Evolutionary conservation across 352 stramenopile genomes (phyloP).

Genomic region (Phytophthora rubi): DNA sequence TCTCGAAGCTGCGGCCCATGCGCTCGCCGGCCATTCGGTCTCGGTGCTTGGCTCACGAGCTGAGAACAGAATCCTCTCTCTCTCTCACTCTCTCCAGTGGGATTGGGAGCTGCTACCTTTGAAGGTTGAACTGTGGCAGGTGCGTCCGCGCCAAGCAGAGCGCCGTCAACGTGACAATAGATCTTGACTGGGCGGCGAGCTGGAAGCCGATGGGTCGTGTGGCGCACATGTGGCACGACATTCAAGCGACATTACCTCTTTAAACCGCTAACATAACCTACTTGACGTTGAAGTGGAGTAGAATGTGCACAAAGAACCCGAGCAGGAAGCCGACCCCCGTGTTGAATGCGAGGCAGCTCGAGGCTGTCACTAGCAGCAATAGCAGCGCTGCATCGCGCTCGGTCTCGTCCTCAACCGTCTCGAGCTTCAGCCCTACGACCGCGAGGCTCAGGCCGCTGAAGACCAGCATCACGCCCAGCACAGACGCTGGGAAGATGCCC

Average conservation of each 20-base stretch:
- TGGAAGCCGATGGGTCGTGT: constrained; percentile 10
- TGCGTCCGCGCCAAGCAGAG: constrained; percentile 1
- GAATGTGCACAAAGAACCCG: constrained; percentile 41
- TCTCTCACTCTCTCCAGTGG: constrained; percentile 8
- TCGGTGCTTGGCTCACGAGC: constrained; percentile 5
- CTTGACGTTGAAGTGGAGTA: constrained; percentile 36
- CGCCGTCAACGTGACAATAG: constrained; percentile 26
- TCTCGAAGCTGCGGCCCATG: constrained; percentile 37
- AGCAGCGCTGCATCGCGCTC: constrained; percentile 47
- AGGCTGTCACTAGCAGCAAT: constrained; percentile 45
- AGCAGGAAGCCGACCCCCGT: constrained; percentile 66
- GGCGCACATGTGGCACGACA: constrained; percentile 10
- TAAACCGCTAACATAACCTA: constrained; percentile 8
- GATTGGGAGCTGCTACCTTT: constrained; percentile 33
- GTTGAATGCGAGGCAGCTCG: constrained; percentile 55
- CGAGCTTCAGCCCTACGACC: constrained; percentile 48
- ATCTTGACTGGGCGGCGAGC: constrained; percentile 9
- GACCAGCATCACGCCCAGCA: constrained; percentile 65
- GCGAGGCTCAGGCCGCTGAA: constrained; percentile 64
- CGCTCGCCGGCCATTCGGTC: constrained; percentile 26
- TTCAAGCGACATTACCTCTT: constrained; percentile 15
- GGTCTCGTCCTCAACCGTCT: constrained; percentile 35
- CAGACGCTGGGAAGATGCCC: constrained; percentile 63
- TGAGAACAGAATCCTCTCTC: not conserved
- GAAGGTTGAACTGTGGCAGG: not conserved